These are phyloP conservation scores for Sporothrix variecibatus DNA, from an alignment of 2,329 filamentous ascomycete species.

Conservation along the genomic window DNA sequence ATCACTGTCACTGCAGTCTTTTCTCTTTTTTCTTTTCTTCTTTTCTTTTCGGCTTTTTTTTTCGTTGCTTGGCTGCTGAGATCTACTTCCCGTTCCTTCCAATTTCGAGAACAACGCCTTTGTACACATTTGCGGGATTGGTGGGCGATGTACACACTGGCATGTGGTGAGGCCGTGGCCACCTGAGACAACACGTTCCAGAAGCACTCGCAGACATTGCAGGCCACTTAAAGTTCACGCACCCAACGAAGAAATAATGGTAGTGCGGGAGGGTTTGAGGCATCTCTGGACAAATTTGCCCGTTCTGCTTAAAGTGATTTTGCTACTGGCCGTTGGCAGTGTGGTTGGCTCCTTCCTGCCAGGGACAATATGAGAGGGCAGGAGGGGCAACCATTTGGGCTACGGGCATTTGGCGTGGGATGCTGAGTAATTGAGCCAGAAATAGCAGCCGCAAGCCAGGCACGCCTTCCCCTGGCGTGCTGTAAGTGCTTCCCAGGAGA, in stretches of 20 bases:
- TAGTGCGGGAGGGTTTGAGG: background rate
- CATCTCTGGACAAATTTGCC: too few species aligned
- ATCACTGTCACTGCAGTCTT: background rate
- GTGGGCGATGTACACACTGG: background rate
- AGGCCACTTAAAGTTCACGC: too few species aligned
- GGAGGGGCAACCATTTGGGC: background rate
- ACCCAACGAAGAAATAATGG: background rate
- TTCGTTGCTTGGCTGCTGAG: background rate
- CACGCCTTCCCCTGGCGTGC: background rate
- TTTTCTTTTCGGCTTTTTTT: too few species aligned
- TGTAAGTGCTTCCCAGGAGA: too few species aligned
- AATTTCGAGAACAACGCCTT: slow-evolving; percentile 3
- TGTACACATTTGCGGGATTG: background rate
- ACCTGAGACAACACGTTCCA: slow-evolving; percentile 6
- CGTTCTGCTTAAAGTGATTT: background rate
- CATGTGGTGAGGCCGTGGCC: background rate
- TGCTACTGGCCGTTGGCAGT: background rate
- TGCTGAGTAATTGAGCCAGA: slow-evolving; percentile 9
- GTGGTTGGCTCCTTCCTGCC: background rate
- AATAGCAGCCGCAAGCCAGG: slow-evolving; percentile 9
- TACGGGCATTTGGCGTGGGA: background rate
- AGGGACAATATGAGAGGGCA: background rate
- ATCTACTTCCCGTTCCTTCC: background rate
- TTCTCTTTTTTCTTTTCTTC: background rate
- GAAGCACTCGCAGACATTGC: background rate